Percentiles rank a stretch among this genome's conserved stretches.
Evolutionary conservation across 352 stramenopile genomes (phyloP).

Genomic region (Globisporangium acanthophoron): DNA sequence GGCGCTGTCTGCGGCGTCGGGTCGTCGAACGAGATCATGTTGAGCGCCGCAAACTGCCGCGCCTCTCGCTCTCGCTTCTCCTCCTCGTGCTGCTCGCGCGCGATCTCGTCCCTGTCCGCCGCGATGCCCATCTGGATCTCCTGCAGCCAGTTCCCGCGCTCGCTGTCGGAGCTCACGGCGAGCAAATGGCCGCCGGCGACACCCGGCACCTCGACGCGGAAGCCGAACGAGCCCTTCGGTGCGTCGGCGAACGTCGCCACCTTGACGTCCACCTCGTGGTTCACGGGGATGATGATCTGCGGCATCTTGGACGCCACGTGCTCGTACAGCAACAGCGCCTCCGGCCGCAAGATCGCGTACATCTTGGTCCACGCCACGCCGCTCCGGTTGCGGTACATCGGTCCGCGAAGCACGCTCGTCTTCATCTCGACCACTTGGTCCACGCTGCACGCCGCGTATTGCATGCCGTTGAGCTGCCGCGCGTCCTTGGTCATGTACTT

Average conservation of each 20-base stretch:
- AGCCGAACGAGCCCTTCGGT: slow-evolving; percentile 46
- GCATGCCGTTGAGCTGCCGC: slow-evolving; percentile 67
- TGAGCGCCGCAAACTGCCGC: slow-evolving; percentile 54
- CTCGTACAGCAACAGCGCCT: slow-evolving; percentile 73
- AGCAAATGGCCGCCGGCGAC: slow-evolving; percentile 58
- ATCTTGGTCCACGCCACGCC: slow-evolving; percentile 61
- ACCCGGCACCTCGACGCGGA: slow-evolving; percentile 56
- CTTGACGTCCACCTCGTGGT: slow-evolving; percentile 43
- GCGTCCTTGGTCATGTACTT: slow-evolving; percentile 53
- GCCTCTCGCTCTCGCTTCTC: slow-evolving; percentile 48
- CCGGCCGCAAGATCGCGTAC: slow-evolving; percentile 60
- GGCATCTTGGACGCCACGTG: slow-evolving; percentile 43
- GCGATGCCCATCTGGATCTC: slow-evolving; percentile 72
- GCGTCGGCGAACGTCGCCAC: slow-evolving; percentile 43
- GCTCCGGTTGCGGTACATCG: slow-evolving; percentile 66
- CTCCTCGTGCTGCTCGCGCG: slow-evolving; percentile 43
- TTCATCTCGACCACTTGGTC: slow-evolving; percentile 63
- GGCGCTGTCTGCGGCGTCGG: slow-evolving; percentile 3
- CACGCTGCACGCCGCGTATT: slow-evolving; percentile 70
- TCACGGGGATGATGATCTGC: slow-evolving; percentile 74
- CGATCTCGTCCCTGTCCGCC: slow-evolving; percentile 26
- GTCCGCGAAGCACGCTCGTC: slow-evolving; percentile 57
- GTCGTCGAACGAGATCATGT: slow-evolving; percentile 82
- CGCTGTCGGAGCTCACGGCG: slow-evolving; percentile 47
- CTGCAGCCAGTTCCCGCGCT: slow-evolving; percentile 74